Base-by-base conservation (phyloP, 139 green algal species). In the Pleodorina starrii region DNA sequence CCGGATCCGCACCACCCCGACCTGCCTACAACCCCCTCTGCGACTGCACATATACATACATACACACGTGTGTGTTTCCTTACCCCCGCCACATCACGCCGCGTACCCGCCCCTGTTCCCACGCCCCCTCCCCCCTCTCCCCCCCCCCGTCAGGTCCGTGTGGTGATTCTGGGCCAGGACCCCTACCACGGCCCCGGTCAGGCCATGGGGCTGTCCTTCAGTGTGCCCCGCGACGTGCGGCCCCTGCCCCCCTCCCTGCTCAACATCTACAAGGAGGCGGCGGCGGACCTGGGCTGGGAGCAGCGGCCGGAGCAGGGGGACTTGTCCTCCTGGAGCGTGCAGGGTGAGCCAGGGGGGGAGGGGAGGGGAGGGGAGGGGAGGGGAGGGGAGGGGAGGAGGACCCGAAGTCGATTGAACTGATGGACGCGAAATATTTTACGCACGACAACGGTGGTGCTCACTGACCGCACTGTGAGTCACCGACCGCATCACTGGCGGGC, bases 161-260 rank as follows among this genome's bases (percentile, higher is more conserved):
- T 98, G n/a, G 97, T 98, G 21, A 97, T 99, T 25, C 80, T 99
- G 19, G 97, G 97, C 10, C 92, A 96, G 91, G 98, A 99, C 89
- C 98, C 98, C 1, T 99, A 99, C 94, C 97, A 99, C 86, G 93
- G 93, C 50, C 63, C 91, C 3, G 93, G 94, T 36, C 97, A 99
- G 92, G 98, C 98, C n/a, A 97, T 98, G 95, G 98, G 98, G 0
- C 94, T 99, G 32, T 96, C 91, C 69, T 99, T 99, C 93, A 97
- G 93, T 32, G 98, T 99, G 51, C 97, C 97, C 0, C 90, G 82
- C 6, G 97, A 94, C 6, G 36, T 78, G 25, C 80, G 80, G 19
- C 43, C 87, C 0, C 73, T 97, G 48, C 96, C 96, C 1, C 93
- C 92, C 86, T 96, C 93, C 85, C 88, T 98, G 74, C 57, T 90